Evolutionary conservation across 495 filamentous ascomycete species (phyloP).

Genomic region (Talaromyces adpressus): DNA sequence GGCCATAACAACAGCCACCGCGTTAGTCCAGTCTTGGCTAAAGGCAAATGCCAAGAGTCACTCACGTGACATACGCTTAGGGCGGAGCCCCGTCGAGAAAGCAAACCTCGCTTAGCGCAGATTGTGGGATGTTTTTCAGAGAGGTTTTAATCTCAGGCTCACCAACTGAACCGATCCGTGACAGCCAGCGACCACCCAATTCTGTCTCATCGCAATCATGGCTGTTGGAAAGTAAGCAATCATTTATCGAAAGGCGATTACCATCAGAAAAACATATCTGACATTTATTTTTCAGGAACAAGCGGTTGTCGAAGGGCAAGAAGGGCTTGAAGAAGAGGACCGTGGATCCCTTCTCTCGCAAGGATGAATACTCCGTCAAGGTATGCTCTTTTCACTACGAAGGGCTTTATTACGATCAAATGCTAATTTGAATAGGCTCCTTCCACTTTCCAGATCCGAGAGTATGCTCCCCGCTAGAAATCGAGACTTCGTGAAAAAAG

Average conservation of each 20-base stretch:
- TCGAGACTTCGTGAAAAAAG: not conserved
- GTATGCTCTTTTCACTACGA: slow-evolving; percentile 35
- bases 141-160: not conserved
- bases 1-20: not conserved
- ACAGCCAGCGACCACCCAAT: slow-evolving; percentile 12
- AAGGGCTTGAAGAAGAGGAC: slow-evolving; percentile 99
- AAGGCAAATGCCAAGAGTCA: not conserved
- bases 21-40: not conserved
- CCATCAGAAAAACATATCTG: slow-evolving; percentile 12
- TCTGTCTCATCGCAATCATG: slow-evolving; percentile 58
- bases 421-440: slow-evolving; percentile 59
- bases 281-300: slow-evolving; percentile 65
- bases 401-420: not conserved
- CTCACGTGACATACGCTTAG: slow-evolving; percentile 6
- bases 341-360: slow-evolving; percentile 92
- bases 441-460: slow-evolving; percentile 88
- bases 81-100: slow-evolving; percentile 7
- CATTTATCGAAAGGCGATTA: slow-evolving; percentile 11
- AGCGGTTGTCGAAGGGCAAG: slow-evolving; percentile 99
- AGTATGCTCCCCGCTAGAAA: slow-evolving; percentile 56
- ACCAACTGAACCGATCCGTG: slow-evolving; percentile 4
- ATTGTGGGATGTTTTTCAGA: slow-evolving; percentile 34
- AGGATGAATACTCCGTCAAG: slow-evolving; percentile 99
- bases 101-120: slow-evolving; percentile 39
- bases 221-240: slow-evolving; percentile 80